These are phyloP conservation scores for Selaginella tamariscina DNA, from an alignment of 75 land plant genomes.

Conservation along the genomic window DNA sequence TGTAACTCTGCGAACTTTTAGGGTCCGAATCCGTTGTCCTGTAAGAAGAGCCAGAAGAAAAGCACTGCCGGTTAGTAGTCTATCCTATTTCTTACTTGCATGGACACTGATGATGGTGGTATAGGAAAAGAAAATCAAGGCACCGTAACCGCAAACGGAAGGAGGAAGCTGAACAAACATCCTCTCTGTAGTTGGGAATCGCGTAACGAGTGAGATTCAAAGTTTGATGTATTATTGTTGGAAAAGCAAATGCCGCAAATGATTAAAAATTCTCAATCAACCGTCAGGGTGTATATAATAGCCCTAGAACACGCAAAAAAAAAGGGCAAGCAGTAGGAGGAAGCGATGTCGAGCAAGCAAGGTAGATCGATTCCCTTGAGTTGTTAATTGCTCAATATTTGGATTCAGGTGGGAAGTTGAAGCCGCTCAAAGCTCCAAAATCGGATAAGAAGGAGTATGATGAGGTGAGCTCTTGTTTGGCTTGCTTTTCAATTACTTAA, in stretches of 20 bases:
- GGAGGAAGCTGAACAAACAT: too few species aligned
- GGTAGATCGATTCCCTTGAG: constrained; percentile 16
- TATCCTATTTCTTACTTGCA: too few species aligned
- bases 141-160: too few species aligned
- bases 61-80: too few species aligned
- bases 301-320: neutral
- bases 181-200: too few species aligned
- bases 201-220: too few species aligned
- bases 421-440: constrained; percentile 84
- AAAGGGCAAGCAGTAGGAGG: neutral
- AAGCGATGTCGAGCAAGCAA: constrained; percentile 35
- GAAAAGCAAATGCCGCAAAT: too few species aligned
- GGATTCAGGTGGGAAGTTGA: constrained; percentile 66
- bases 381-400: neutral
- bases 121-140: too few species aligned
- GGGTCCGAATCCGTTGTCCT: constrained; percentile 88
- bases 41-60: constrained; percentile 38
- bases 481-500: neutral
- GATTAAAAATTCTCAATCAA: too few species aligned
- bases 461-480: constrained; percentile 38
- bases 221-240: too few species aligned
- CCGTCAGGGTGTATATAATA: neutral
- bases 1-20: constrained; percentile 14
- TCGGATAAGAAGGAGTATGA: constrained; percentile 66
- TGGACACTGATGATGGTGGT: too few species aligned